phyloP scores from a whole-genome alignment of 257 asterid species.

The Fraxinus excelsior region DNA sequence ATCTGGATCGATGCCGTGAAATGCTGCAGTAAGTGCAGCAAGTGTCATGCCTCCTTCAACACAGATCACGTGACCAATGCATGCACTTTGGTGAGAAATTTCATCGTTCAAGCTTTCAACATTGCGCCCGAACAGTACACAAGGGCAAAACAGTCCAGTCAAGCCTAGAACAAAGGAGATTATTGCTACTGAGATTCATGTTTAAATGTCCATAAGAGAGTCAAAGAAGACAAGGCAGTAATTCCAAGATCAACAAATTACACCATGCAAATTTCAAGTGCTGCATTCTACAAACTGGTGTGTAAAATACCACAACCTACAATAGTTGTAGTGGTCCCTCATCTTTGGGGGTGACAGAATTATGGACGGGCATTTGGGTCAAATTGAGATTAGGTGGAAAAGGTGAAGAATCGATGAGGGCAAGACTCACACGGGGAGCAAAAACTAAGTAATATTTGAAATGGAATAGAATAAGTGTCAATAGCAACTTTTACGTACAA shows the following conservation, averaged over 20 bases:
- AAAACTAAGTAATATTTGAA: not conserved
- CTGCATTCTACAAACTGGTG: not conserved
- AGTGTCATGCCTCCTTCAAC: conserved; percentile 79
- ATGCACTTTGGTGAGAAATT: conserved; percentile 54
- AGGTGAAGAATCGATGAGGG: not conserved
- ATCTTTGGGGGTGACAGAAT: not conserved
- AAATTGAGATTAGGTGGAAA: not conserved
- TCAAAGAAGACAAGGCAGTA: not conserved
- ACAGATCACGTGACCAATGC: conserved; percentile 61
- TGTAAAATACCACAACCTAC: not conserved
- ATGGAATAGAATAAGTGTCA: not conserved
- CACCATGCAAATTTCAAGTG: not conserved
- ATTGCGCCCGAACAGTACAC: conserved; percentile 67
- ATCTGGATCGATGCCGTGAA: conserved; percentile 72
- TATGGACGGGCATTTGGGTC: not conserved
- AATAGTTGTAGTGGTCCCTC: not conserved
- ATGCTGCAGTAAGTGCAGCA: conserved; percentile 68
- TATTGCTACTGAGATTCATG: not conserved
- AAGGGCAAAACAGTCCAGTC: conserved; percentile 73
- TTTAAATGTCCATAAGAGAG: conserved; percentile 1
- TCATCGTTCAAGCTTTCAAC: conserved; percentile 62
- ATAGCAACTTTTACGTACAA: not conserved
- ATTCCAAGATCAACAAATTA: too few species aligned
- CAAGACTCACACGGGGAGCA: not conserved
- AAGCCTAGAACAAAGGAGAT: conserved; percentile 38